Evolutionary conservation across 441 rosid genomes (phyloP), one percentile per base, ranked within the genome.

Genomic region (Eruca vesicaria): DNA sequence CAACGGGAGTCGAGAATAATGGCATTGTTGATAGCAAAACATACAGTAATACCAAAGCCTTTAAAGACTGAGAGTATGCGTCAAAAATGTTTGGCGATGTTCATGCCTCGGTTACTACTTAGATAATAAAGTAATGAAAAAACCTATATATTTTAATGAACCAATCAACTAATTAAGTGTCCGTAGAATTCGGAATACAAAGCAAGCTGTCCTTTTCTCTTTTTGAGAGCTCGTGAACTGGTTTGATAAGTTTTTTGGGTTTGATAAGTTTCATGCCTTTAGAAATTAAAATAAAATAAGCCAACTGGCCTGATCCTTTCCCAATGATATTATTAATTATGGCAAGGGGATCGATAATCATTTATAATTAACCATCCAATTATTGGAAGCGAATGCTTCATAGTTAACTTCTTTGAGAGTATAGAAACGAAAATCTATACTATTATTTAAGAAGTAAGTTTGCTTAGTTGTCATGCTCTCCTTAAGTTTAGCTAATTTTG

Each of bases 131-230:
- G 21, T 63, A 45, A 45, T 33, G 50, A 23, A 23, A 71, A 63
- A 63, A 36, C 15, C 26, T 10, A 32, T 57, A 35, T 66, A 71
- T 5, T 48, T 28, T 45, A 77, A n/a, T 65, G n/a, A 71, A 58
- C 64, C 56, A 50, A 50, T 50, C 56, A 50, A 50, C 56, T 50
- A 50, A 43, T 50, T 23, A 56, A 23, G 1, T 23, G 2, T 71
- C 80, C 80, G 80, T 77, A 56, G 35, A 65, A 77, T 77, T 77
- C 72, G 80, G 80, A 76, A 77, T 64, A 65, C 63, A 71, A 12
- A 70, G 80, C 76, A 71, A 77, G 80, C 80, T 71, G 80, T 65
- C 72, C 72, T 65, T 64, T 77, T 71, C 76, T 77, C 76, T 45
- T 58, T 77, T 64, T 56, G 56, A 16, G 66, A 56, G 75, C 79